Conservation (phyloP, 2,329 filamentous ascomycete species). For the Lachnum nothofagi region DNA sequence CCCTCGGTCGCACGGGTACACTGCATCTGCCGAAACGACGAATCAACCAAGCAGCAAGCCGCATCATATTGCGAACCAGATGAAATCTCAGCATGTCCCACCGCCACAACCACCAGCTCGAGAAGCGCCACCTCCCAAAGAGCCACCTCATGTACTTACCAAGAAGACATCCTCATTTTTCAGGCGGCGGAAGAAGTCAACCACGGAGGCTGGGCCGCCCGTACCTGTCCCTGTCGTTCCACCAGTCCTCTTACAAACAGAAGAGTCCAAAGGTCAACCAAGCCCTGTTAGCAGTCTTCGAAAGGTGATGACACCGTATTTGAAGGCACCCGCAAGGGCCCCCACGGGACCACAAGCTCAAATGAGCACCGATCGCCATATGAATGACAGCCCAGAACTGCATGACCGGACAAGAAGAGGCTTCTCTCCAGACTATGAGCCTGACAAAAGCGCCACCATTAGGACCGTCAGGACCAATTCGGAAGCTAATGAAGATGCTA, state of each 20-base stretch:
- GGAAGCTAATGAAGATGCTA: conserved; percentile 21
- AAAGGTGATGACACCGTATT: conserved; percentile 81
- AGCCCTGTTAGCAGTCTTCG: conserved; percentile 76
- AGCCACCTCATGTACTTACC: conserved; percentile 47
- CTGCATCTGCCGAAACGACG: conserved; percentile 36
- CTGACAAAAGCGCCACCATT: conserved; percentile 66
- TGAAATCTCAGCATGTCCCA: conserved; percentile 37
- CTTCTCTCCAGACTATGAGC: conserved; percentile 72
- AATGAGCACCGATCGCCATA: conserved; percentile 19
- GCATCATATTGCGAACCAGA: conserved; percentile 42
- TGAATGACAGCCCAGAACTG: conserved; percentile 22
- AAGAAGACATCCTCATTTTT: conserved; percentile 97
- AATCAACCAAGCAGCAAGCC: conserved; percentile 38
- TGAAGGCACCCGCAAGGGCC: conserved; percentile 37
- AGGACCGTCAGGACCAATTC: conserved; percentile 53
- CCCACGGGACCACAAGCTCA: conserved; percentile 20
- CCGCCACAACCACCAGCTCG: conserved; percentile 23
- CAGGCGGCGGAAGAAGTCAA: conserved; percentile 84
- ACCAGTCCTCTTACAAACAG: conserved; percentile 31
- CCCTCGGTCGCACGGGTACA: conserved; percentile 31
- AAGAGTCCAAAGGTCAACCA: conserved; percentile 23
- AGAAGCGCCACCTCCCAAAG: conserved; percentile 28
- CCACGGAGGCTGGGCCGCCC: conserved; percentile 61
- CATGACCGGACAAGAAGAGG: conserved; percentile 41
- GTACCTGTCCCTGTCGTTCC: conserved; percentile 47